phyloP scores from a whole-genome alignment of 1,284 basidiomycete genomes.

The Fomitopsis schrenkii region DNA sequence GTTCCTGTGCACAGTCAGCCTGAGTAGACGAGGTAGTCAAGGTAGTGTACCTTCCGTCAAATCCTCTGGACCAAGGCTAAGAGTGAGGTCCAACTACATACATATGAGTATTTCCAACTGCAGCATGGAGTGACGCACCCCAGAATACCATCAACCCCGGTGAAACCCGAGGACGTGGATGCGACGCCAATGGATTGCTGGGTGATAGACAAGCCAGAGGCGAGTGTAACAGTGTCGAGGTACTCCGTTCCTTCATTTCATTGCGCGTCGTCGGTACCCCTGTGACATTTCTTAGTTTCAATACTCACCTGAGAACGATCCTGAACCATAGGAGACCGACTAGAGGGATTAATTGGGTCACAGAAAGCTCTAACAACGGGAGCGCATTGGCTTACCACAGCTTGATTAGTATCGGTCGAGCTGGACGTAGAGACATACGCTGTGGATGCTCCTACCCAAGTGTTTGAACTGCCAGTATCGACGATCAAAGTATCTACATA shows the following conservation, averaged over 20 bases:
- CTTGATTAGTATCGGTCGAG: slow-evolving; percentile 26
- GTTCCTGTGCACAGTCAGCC: not conserved
- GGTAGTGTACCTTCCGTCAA: not conserved
- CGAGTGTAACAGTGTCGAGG: slow-evolving; percentile 23
- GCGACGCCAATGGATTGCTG: slow-evolving; percentile 52
- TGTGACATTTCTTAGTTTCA: not conserved
- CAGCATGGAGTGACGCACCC: slow-evolving; percentile 25
- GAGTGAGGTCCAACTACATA: not conserved
- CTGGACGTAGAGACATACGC: slow-evolving; percentile 44
- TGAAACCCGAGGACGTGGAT: slow-evolving; percentile 32
- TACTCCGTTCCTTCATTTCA: slow-evolving; percentile 1
- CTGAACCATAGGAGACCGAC: slow-evolving; percentile 47
- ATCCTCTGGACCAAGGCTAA: not conserved
- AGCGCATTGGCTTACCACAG: slow-evolving; percentile 10
- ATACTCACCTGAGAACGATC: slow-evolving; percentile 39
- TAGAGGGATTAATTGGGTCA: not conserved
- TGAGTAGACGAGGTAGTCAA: not conserved
- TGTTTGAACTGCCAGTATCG: slow-evolving; percentile 46
- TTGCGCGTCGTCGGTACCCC: not conserved
- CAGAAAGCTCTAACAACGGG: not conserved
- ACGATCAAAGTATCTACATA: slow-evolving; percentile 20
- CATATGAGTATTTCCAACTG: no score
- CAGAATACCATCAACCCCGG: slow-evolving; percentile 46
- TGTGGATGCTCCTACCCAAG: slow-evolving; percentile 53
- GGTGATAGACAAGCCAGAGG: slow-evolving; percentile 8